Base-by-base conservation (phyloP, 768 basidiomycete species). In the Leccinum boreale region DNA sequence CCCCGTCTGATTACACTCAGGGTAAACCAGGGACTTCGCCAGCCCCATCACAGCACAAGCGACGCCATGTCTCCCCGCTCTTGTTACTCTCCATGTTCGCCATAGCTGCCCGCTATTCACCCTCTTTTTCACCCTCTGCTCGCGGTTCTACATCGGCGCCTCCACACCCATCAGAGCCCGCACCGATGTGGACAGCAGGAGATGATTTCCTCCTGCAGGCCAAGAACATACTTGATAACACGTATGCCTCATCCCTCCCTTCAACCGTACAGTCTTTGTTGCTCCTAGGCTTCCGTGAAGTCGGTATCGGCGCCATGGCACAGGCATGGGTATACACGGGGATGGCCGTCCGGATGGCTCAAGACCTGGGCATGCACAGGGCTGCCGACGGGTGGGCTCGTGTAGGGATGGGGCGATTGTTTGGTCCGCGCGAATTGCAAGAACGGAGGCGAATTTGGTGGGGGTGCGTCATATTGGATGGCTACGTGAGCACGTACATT, bases 261-360 rank as follows among this genome's bases (percentile, higher is more conserved):
- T 82, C 84, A 11, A 93, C 89, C 0, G 86, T 86, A 49, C 91
- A 93, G 67, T 85, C 92, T 5, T 73, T 94, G 19, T 78, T 95
- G 10, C 79, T 95, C 10, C 80, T 94, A 74, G 88, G 87, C 7
- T 94, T 89, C 67, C 80, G 92, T 8, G 92, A 95, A 72, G 81
- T 92, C 44, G 93, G 93, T 3, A 89, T 93, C 58, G 93, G 90
- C 47, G 85, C 90, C 17, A 95, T 94, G 92, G 87, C 88, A 8
- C 84, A 88, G 70, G 87, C 90, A 31, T 95, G 92, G 93, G 81
- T 85, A 10, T 92, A 88, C 67, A 81, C 86, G 19, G 92, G 92
- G 11, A 90, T 92, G 87, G 92, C 89, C 0, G 86, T 94, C 36
- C 81, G 93, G n/a, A 93, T 94, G 91, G 91, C 91, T 15, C 91